Evolutionary conservation across 495 filamentous ascomycete genomes (phyloP).

Genomic region (Talaromyces borbonicus): DNA sequence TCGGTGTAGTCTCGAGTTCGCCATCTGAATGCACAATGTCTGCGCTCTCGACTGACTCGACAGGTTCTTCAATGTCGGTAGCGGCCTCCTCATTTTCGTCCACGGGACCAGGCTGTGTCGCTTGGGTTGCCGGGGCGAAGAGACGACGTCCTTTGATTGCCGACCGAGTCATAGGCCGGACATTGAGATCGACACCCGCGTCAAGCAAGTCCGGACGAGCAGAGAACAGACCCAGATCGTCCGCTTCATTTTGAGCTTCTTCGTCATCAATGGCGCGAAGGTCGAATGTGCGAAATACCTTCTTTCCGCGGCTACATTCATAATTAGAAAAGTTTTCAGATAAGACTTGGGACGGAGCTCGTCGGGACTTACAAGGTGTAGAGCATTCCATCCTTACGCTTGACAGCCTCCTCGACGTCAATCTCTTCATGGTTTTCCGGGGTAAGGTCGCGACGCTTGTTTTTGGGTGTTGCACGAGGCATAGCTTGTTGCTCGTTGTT

Average conservation of each 20-base stretch:
- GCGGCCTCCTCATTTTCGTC: conserved; percentile 43
- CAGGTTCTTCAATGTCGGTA: conserved; percentile 50
- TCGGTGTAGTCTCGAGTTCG: background rate
- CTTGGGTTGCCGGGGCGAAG: conserved; percentile 49
- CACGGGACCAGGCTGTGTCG: conserved; percentile 24
- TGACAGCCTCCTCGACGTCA: conserved; percentile 48
- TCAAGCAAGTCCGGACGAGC: conserved; percentile 32
- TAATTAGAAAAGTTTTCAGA: conserved; percentile 17
- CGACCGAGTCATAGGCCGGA: conserved; percentile 56
- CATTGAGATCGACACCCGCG: conserved; percentile 17
- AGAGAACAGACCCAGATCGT: conserved; percentile 34
- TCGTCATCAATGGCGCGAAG: conserved; percentile 39
- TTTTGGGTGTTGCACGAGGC: conserved; percentile 22
- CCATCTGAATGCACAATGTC: conserved; percentile 12
- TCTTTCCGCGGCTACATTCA: conserved; percentile 71
- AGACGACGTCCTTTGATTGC: conserved; percentile 77
- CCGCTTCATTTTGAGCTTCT: conserved; percentile 34
- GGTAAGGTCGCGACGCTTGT: conserved; percentile 11
- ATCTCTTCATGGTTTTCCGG: too few relatives aligned
- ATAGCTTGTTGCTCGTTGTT: conserved; percentile 31
- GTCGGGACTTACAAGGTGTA: conserved; percentile 70
- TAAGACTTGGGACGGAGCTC: background rate
- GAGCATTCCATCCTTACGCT: conserved; percentile 67
- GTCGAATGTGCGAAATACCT: conserved; percentile 54
- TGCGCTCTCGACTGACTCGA: conserved; percentile 36